phyloP scores from a whole-genome alignment of 805 yeast species.

The Candida railenensis region DNA sequence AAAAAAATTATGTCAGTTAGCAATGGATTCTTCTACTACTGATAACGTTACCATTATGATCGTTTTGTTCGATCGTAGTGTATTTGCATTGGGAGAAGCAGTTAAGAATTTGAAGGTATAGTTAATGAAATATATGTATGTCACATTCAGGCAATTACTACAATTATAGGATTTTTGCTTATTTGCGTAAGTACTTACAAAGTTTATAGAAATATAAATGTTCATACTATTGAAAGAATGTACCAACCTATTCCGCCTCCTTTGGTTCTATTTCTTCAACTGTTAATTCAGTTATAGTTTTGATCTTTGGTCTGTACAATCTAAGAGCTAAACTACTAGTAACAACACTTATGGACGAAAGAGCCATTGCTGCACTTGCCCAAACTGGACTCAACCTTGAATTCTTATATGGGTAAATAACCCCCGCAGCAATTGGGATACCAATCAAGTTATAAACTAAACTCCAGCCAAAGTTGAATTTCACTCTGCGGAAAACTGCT shows the following conservation, averaged over 20 bases:
- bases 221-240: too few species aligned
- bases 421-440: conserved; percentile 67
- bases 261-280: conserved; percentile 9
- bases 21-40: conserved; percentile 75
- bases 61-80: conserved; percentile 50
- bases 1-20: conserved; percentile 62
- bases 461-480: conserved; percentile 61
- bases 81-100: conserved; percentile 24
- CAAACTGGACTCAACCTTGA: conserved; percentile 60
- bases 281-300: conserved; percentile 11
- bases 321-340: conserved; percentile 53
- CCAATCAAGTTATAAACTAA: conserved; percentile 56
- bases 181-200: neutral
- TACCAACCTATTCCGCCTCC: conserved; percentile 6
- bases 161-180: too few species aligned
- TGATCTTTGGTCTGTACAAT: conserved; percentile 42
- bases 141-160: too few species aligned
- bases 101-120: neutral
- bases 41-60: conserved; percentile 96
- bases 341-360: conserved; percentile 57
- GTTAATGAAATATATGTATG: neutral
- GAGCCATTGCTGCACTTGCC: conserved; percentile 70
- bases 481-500: conserved; percentile 51
- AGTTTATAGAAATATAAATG: neutral
- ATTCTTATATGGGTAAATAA: conserved; percentile 53